Base-by-base conservation (phyloP, 805 yeast genomes). In the Maudiozyma pseudohumilis region DNA sequence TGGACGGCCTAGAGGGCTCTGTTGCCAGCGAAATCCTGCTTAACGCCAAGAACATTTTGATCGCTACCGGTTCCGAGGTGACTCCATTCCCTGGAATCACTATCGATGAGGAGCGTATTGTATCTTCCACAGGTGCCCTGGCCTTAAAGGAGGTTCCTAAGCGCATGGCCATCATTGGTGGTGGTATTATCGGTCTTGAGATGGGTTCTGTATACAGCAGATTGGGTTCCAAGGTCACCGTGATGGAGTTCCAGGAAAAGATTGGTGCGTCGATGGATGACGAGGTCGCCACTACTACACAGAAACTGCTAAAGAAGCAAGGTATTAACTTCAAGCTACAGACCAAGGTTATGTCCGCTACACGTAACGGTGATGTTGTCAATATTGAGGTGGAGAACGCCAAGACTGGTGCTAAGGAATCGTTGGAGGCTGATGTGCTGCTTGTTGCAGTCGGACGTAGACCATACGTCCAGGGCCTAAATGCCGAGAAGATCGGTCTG, bases 231-330 rank as follows among this genome's bases (percentile, higher is more conserved):
- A 87, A 92, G 69, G 98, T 92, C 47, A 89, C 96, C 31, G 81
- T 92, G 40, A 68, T 92, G 43, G 99, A 92, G 73, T 92, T 75
- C 77, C 85, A 80, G 64, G 70, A 72, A 53, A 73, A 92, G 46
- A 81, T 92, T 59, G 98, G 98, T 70, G 97, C 96, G 43, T 94
- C 96, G 51, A 92, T 92, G 96, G 99, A 92, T 63, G 80, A 70
- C 37, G 99, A 92, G 72, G 87, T 92, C 43, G 80, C 97, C 48
- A 87, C 86, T 66, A 63, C 80, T 41, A 76, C 94, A 42, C 95
- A 86, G 67, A 89, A 86, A 65, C 75, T 86, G 66, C 71, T 92
- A 55, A 74, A 81, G 56, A 92, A 89, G 72, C 98, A 92, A 71
- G 98, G 98, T 44, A 65, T 92, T 59, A 84, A 87, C 56, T 87